Base-by-base conservation (phyloP, 2,329 filamentous ascomycete species). In the Cercospora sp. region DNA sequence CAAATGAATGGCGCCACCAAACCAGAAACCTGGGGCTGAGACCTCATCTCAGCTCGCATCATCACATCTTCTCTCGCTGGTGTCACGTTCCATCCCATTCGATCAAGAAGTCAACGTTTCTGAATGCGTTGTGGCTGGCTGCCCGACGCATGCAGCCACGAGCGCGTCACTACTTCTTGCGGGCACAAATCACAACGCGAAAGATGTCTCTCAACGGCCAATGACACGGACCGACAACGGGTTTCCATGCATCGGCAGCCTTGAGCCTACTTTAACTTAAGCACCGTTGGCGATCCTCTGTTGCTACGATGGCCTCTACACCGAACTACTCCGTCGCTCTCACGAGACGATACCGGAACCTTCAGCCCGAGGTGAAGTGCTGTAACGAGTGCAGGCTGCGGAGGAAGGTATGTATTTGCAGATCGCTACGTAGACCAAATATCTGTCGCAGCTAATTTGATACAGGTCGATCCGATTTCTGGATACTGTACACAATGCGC, bases 401-500 rank as follows among this genome's bases (percentile, higher is more conserved):
- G 6, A 59, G 64, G 21, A 66, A 61, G 64, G 64, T 43, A 18
- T 8, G 32, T 30, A 49, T 24, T 6, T 8, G 51, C 26, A n/a
- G 21, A 26, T 26, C 51, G 51, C 13, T n/a, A n/a, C 9, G 53
- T 5, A 16, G 13, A 57, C 24, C 13, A 9, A 30, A 26, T 10
- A 30, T 2, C 5, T 57, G 13, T 12, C 45, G 3, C 10, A 49
- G n/a, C 45, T 49, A 21, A 49, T 49, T 12, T 5, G 18, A 21
- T 21, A 12, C 21, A 66, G 64, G 58, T 61, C 21, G 64, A 66
- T 28, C 49, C 32, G 4, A 24, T 51, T 18, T 61, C 64, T 40
- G 57, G 43, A 26, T 24, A 34, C 24, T 66, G 64, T 26, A 49
- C 51, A 6, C 28, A 61, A 43, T 66, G 64, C 58, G 32, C 58